A percentile compares a stretch with the other conserved stretches of the same genome.
phyloP scores from a whole-genome alignment of 2,329 filamentous ascomycete species.

The Colletotrichum tropicicola region DNA sequence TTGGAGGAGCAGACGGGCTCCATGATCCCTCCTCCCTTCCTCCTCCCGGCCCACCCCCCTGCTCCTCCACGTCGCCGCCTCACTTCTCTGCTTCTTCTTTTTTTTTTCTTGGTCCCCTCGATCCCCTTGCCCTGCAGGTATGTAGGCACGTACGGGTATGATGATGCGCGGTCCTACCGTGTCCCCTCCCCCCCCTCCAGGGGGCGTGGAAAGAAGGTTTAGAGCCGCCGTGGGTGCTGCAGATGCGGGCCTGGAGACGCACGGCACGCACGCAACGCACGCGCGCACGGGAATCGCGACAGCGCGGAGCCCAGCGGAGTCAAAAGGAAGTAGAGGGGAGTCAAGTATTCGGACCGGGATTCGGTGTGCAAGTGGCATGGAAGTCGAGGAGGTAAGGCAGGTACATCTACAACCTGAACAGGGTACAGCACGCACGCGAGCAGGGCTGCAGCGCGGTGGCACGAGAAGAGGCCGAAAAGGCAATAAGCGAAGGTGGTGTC shows the following conservation, averaged over 20 bases:
- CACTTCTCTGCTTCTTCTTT: background rate
- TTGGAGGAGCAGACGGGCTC: slow-evolving; percentile 9
- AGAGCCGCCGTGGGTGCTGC: slow-evolving; percentile 19
- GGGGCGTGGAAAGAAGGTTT: slow-evolving; percentile 23
- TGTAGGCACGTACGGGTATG: too few relatives aligned
- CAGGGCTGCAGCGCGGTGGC: too few relatives aligned
- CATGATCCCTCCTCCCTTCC: background rate
- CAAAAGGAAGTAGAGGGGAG: background rate
- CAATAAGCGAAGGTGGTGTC: too few relatives aligned
- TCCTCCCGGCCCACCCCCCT: background rate
- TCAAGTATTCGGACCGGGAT: background rate
- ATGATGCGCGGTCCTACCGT: background rate
- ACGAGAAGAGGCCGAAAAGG: too few relatives aligned
- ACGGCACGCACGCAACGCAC: slow-evolving; percentile 3
- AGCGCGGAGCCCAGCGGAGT: slow-evolving; percentile 5
- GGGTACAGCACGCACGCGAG: too few relatives aligned
- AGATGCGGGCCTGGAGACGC: slow-evolving; percentile 5
- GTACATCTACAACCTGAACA: too few relatives aligned
- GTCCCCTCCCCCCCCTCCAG: background rate
- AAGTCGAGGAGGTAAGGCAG: too few relatives aligned
- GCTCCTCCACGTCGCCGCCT: background rate
- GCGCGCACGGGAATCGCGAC: background rate
- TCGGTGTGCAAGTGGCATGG: too few relatives aligned
- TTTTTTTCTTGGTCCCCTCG: background rate
- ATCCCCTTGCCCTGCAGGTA: background rate